Conservation (phyloP, 1,284 basidiomycete species). For the Cryptococcus hybrid region DNA sequence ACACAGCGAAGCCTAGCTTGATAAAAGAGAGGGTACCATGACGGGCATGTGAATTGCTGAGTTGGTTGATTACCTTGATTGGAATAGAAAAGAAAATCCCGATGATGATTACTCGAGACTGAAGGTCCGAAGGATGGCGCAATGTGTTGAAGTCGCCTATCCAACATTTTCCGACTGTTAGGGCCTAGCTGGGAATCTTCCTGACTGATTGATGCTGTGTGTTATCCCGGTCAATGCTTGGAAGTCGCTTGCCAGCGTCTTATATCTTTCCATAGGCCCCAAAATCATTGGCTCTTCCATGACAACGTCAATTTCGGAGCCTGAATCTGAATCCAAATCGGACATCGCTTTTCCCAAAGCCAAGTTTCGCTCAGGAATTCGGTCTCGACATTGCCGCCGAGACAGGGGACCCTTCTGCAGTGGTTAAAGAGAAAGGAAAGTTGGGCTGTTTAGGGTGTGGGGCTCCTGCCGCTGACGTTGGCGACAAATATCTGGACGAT, state of each 20-base stretch:
- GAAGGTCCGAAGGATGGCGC: neutral
- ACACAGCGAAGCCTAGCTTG: too few relatives aligned
- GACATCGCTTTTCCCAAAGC: neutral
- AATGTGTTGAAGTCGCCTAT: neutral
- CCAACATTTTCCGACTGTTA: neutral
- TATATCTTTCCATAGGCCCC: too few relatives aligned
- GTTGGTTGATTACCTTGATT: neutral
- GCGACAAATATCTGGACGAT: neutral
- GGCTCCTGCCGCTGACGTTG: too few relatives aligned
- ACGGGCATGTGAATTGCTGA: neutral
- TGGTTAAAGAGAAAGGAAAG: too few relatives aligned
- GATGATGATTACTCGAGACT: neutral
- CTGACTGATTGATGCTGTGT: neutral
- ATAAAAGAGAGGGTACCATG: too few relatives aligned
- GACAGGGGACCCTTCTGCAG: neutral
- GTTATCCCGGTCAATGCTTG: neutral
- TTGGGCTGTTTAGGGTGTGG: too few relatives aligned
- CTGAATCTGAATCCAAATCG: neutral
- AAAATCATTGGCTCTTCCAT: neutral
- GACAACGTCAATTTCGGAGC: neutral
- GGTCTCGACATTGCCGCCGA: neutral
- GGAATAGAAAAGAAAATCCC: neutral
- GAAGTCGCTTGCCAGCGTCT: too few relatives aligned
- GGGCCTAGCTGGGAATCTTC: neutral
- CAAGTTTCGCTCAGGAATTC: neutral